These are phyloP conservation scores for Arthrinium phaeospermum DNA, from an alignment of 2,329 filamentous ascomycete genomes.

Conservation along the genomic window DNA sequence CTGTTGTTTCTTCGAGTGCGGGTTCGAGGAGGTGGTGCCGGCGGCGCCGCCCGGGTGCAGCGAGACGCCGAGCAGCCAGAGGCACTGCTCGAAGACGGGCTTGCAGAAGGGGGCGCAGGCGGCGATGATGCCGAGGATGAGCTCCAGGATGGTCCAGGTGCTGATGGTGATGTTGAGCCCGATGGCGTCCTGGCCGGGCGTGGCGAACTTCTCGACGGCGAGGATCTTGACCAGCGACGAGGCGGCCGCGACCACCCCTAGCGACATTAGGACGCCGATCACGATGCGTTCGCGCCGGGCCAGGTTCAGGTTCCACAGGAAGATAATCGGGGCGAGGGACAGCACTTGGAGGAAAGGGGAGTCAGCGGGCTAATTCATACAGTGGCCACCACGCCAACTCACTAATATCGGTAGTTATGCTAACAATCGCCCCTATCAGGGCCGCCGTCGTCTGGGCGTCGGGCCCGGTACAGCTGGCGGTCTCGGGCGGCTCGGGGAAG, in stretches of 20 bases:
- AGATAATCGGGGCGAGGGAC: neutral
- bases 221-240: slow-evolving; percentile 1
- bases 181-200: neutral
- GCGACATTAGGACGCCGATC: slow-evolving; percentile 9
- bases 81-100: slow-evolving; percentile 8
- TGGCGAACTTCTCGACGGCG: neutral
- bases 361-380: too few relatives aligned
- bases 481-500: neutral
- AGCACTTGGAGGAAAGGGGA: neutral
- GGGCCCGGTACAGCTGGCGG: neutral
- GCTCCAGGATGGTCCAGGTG: slow-evolving; percentile 3
- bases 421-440: neutral
- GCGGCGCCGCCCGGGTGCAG: neutral
- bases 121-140: neutral
- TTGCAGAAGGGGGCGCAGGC: slow-evolving; percentile 15
- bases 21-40: too few relatives aligned
- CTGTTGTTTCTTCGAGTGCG: too few relatives aligned
- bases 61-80: neutral
- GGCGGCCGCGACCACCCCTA: slow-evolving; percentile 5
- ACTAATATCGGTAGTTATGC: neutral
- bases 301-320: slow-evolving; percentile 13
- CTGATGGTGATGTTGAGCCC: slow-evolving; percentile 8
- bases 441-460: neutral
- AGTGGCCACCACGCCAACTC: neutral
- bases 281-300: slow-evolving; percentile 7